A percentile compares a stretch with the other conserved stretches of the same genome.
These are phyloP conservation scores for Exophiala lecanii-corni DNA, from an alignment of 2,329 filamentous ascomycete species.

Conservation along the genomic window DNA sequence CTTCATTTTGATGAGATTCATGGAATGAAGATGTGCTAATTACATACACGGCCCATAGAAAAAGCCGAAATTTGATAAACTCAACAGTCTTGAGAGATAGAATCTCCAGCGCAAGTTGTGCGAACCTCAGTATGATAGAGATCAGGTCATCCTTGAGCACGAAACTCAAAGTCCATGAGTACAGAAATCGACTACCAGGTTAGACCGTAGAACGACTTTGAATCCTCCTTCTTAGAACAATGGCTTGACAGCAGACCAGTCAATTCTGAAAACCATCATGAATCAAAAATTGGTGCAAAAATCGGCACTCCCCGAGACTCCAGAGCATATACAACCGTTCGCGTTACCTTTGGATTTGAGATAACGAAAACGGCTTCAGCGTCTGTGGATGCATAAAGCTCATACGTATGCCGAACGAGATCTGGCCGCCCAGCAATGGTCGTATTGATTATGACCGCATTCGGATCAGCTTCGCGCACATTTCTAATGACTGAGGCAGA, in stretches of 20 bases:
- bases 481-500: slow-evolving; percentile 53
- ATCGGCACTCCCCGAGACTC: slow-evolving; percentile 62
- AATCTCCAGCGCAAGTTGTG: too few species aligned
- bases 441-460: slow-evolving; percentile 66
- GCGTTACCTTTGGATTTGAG: slow-evolving; percentile 64
- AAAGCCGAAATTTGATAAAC: too few species aligned
- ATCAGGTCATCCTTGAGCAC: too few species aligned
- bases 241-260: too few species aligned
- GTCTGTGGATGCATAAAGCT: slow-evolving; percentile 42
- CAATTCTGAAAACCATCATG: slow-evolving; percentile 34
- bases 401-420: slow-evolving; percentile 53
- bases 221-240: neutral
- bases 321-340: slow-evolving; percentile 63
- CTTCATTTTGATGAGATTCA: too few species aligned
- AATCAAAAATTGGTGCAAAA: slow-evolving; percentile 72
- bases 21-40: too few species aligned
- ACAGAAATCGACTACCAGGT: too few species aligned
- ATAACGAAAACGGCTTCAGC: slow-evolving; percentile 70
- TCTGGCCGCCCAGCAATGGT: slow-evolving; percentile 56
- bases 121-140: too few species aligned
- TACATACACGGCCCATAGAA: too few species aligned
- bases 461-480: slow-evolving; percentile 54
- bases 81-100: too few species aligned
- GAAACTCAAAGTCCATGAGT: too few species aligned
- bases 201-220: too few species aligned